Conservation (phyloP, 352 stramenopile genomes). For the Pelagophyceae sp. region DNA sequence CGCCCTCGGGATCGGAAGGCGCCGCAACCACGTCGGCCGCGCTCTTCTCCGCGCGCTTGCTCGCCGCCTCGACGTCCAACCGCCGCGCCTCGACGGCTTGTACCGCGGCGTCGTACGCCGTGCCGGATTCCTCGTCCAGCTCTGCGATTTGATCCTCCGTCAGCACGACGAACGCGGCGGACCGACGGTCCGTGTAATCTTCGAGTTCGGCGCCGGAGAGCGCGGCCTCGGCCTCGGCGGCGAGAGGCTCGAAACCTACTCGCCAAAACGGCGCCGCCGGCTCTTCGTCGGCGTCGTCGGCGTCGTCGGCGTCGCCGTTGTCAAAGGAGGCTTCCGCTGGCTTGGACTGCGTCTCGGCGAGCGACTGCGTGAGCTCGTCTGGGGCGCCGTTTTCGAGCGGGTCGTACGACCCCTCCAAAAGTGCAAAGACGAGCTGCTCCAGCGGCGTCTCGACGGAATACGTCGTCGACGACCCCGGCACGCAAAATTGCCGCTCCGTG, state of each 20-base stretch:
- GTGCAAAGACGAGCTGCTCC: no score
- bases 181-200: conserved; percentile 25
- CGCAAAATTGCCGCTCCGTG: no score
- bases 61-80: conserved; percentile 5
- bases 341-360: no score
- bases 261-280: no score
- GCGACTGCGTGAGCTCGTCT: no score
- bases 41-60: not conserved
- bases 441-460: no score
- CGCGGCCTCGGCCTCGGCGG: conserved; percentile 21
- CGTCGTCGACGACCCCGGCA: no score
- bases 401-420: no score
- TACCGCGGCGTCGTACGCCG: conserved; percentile 8
- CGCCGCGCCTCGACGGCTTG: conserved; percentile 3
- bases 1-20: conserved; percentile 30
- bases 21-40: not conserved
- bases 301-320: no score
- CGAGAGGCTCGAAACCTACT: conserved; percentile 19
- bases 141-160: conserved; percentile 19
- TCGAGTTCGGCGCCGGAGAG: conserved; percentile 17
- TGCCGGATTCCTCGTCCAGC: conserved; percentile 17
- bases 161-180: not conserved
- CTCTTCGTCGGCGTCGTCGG: not conserved
- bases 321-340: no score
- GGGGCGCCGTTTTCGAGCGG: no score